Evolutionary conservation across 1,284 basidiomycete species (phyloP).

Genomic region (Apiotrichum laibachii): DNA sequence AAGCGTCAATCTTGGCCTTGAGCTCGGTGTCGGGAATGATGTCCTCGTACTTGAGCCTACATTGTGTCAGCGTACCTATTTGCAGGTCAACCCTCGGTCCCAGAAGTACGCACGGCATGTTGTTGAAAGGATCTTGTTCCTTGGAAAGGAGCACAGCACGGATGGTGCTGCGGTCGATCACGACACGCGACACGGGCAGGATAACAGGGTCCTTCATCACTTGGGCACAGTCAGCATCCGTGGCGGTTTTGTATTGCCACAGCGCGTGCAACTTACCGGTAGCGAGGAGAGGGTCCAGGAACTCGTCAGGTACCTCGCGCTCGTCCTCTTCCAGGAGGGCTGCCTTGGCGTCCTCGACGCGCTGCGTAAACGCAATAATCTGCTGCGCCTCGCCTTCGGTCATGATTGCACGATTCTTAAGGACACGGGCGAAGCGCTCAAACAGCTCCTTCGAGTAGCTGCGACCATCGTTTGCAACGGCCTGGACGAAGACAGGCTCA

Average conservation of each 20-base stretch:
- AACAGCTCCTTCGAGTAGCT: constrained; percentile 86
- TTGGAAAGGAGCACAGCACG: constrained; percentile 93
- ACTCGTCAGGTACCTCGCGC: constrained; percentile 94
- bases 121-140: constrained; percentile 85
- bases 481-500: constrained; percentile 75
- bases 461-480: constrained; percentile 87
- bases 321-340: constrained; percentile 80
- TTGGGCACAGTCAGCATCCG: constrained; percentile 40
- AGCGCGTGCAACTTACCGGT: constrained; percentile 25
- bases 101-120: constrained; percentile 57
- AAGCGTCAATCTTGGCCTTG: constrained; percentile 63
- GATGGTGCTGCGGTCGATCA: constrained; percentile 89
- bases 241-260: background rate
- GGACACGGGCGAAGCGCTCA: constrained; percentile 71
- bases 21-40: constrained; percentile 68
- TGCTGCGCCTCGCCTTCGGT: constrained; percentile 73
- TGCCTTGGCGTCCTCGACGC: constrained; percentile 78
- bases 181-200: constrained; percentile 75
- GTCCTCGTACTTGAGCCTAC: constrained; percentile 67
- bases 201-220: constrained; percentile 97
- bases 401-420: constrained; percentile 68
- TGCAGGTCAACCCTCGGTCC: too few relatives aligned
- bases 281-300: constrained; percentile 57
- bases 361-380: constrained; percentile 68
- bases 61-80: background rate